These are phyloP conservation scores for Pythium rhizo-oryzae DNA, from an alignment of 352 stramenopile species.

Conservation along the genomic window DNA sequence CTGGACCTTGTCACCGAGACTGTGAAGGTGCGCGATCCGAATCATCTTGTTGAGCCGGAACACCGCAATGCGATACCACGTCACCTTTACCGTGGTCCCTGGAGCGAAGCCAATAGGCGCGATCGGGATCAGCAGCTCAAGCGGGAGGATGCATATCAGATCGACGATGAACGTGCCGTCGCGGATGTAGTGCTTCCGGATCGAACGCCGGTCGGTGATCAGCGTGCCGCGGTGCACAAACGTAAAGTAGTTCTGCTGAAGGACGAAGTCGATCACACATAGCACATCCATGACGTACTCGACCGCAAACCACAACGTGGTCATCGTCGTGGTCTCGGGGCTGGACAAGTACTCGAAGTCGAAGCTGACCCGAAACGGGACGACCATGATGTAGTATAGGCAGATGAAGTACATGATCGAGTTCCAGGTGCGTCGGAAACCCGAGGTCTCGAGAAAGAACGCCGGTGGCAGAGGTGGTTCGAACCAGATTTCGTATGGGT, in stretches of 20 bases:
- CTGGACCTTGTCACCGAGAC: constrained; percentile 49
- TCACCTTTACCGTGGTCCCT: constrained; percentile 15
- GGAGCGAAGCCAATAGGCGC: constrained; percentile 11
- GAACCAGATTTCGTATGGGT: constrained; percentile 35
- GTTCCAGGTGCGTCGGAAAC: constrained; percentile 33
- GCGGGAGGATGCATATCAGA: constrained; percentile 33
- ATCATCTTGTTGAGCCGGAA: constrained; percentile 60
- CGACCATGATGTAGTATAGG: constrained; percentile 38
- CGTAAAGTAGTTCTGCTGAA: constrained; percentile 57
- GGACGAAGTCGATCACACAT: constrained; percentile 54
- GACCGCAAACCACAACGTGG: constrained; percentile 30
- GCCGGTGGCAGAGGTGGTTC: constrained; percentile 29
- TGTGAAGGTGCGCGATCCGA: constrained; percentile 52
- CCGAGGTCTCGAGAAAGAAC: constrained; percentile 35
- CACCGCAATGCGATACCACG: constrained; percentile 56
- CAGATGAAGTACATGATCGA: constrained; percentile 36
- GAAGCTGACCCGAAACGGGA: constrained; percentile 43
- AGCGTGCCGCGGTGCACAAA: constrained; percentile 47
- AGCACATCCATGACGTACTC: constrained; percentile 44
- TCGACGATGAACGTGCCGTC: constrained; percentile 39
- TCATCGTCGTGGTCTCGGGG: constrained; percentile 9
- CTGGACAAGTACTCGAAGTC: constrained; percentile 32
- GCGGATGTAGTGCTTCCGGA: constrained; percentile 37
- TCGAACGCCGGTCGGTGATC: constrained; percentile 38
- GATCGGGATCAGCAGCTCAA: constrained; percentile 31